Evolutionary conservation across 805 yeast species (phyloP), one percentile per base, ranked within the genome.

Genomic region (Metschnikowia corniflorae): DNA sequence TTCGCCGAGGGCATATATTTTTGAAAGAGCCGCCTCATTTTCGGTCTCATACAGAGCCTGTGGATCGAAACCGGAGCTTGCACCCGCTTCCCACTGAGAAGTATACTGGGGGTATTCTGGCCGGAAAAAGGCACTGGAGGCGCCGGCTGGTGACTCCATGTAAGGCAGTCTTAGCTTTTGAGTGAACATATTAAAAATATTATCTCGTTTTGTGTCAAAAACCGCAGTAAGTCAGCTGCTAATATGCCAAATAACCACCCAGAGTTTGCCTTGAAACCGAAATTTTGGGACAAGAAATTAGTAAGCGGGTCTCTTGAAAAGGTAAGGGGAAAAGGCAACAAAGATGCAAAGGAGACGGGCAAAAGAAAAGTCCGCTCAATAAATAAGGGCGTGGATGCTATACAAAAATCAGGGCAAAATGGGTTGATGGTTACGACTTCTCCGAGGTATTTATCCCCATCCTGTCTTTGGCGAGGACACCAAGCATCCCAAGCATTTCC

Each of bases 121-220:
- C 16, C 24, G 31, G 37, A 37, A 37, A 15, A 32, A 37, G 6
- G 35, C 40, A 31, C 30, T 32, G 12, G 40, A 37, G 13, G 22
- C n/a, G 8, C 40, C 40, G 13, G 13, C 33, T 3, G 40, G 37
- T 8, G 40, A 37, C 33, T 37, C 40, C 29, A 32, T 28, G 30
- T 37, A 37, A 23, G 40, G 35, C 40, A 37, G 36, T 19, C 40
- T 37, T 18, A 37, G 31, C 12, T 37, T 37, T 24, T 37, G 40
- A 26, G 40, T 26, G n/a, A 37, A 37, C 40, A 37, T 37, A 6
- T 21, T 21, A n/a, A n/a, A n/a, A n/a, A n/a, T n/a, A n/a, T n/a
- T n/a, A n/a, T n/a, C n/a, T n/a, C n/a, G n/a, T n/a, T n/a, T n/a
- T n/a, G n/a, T n/a, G n/a, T n/a, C n/a, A n/a, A n/a, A n/a, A n/a